Conservation (phyloP, 176 grass and related monocot genomes). For the Phoenix roebelenii region DNA sequence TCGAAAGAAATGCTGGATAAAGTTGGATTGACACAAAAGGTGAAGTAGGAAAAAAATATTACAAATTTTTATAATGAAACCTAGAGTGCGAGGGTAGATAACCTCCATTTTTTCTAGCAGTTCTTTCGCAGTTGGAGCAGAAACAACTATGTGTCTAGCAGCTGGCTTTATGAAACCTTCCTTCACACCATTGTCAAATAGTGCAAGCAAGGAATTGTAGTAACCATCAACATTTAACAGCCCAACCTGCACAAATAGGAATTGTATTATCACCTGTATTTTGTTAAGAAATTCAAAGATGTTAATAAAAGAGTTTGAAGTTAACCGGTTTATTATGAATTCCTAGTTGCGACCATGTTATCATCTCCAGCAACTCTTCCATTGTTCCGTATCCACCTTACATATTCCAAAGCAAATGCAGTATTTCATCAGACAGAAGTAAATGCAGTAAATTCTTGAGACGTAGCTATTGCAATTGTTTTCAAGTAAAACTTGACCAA, state of each 20-base stretch:
- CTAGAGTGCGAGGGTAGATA: not conserved
- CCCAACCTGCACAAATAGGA: constrained; percentile 13
- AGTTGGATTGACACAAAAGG: too few species aligned
- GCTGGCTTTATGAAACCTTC: constrained; percentile 94
- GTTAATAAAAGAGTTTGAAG: not conserved
- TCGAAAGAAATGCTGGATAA: too few species aligned
- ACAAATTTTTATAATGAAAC: too few species aligned
- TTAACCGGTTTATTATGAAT: constrained; percentile 96
- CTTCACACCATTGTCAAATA: constrained; percentile 73
- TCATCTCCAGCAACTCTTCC: constrained; percentile 98
- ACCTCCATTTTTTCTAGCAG: constrained; percentile 93
- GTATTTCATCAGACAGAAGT: not conserved
- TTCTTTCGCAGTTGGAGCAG: constrained; percentile 60
- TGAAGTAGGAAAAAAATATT: too few species aligned
- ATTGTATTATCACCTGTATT: too few species aligned
- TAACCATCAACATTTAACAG: constrained; percentile 97
- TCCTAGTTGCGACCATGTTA: constrained; percentile 94
- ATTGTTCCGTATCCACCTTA: constrained; percentile 96
- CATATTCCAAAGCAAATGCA: too few species aligned
- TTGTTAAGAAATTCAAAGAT: too few species aligned
- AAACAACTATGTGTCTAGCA: constrained; percentile 73
- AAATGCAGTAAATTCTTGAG: too few species aligned
- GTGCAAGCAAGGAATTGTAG: constrained; percentile 68
- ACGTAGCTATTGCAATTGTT: too few species aligned
- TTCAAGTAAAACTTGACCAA: too few species aligned